Conservation (phyloP, 78 protist species). For the Dictyostelium firmibasis region DNA sequence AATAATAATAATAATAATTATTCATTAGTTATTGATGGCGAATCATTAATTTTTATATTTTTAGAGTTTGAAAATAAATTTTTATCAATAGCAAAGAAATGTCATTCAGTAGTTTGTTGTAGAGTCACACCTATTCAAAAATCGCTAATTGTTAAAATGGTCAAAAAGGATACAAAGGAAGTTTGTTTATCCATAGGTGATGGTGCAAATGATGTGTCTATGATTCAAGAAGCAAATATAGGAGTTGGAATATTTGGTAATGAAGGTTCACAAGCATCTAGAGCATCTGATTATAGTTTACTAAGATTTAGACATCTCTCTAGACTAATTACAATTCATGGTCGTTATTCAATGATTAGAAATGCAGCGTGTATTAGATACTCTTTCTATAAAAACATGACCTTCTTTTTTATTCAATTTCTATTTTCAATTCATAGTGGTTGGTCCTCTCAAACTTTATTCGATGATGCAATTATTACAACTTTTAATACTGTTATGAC, state of each 20-base stretch:
- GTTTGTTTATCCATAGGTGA: constrained; percentile 93
- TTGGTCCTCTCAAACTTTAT: constrained; percentile 83
- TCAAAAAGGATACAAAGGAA: constrained; percentile 12
- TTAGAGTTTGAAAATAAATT: constrained; percentile 26
- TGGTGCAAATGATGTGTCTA: constrained; percentile 96
- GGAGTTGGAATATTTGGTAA: constrained; percentile 92
- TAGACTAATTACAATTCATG: constrained; percentile 90
- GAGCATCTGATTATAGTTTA: constrained; percentile 92
- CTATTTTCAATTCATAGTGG: constrained; percentile 68
- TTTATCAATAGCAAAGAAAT: constrained; percentile 74
- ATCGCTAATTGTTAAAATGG: constrained; percentile 84
- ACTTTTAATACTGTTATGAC: constrained; percentile 87
- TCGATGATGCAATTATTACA: constrained; percentile 75
- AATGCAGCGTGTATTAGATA: constrained; percentile 79
- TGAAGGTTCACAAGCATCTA: constrained; percentile 95
- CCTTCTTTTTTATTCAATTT: constrained; percentile 73
- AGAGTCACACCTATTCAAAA: constrained; percentile 92
- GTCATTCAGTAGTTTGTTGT: constrained; percentile 89
- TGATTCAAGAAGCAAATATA: constrained; percentile 90
- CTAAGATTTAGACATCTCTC: constrained; percentile 71
- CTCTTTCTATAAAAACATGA: constrained; percentile 90
- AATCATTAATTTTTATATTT: background rate
- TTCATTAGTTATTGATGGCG: constrained; percentile 14
- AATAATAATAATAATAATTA: background rate
- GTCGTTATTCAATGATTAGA: constrained; percentile 86